Base-by-base conservation (phyloP, 768 basidiomycete genomes). In the Suillus paluster region DNA sequence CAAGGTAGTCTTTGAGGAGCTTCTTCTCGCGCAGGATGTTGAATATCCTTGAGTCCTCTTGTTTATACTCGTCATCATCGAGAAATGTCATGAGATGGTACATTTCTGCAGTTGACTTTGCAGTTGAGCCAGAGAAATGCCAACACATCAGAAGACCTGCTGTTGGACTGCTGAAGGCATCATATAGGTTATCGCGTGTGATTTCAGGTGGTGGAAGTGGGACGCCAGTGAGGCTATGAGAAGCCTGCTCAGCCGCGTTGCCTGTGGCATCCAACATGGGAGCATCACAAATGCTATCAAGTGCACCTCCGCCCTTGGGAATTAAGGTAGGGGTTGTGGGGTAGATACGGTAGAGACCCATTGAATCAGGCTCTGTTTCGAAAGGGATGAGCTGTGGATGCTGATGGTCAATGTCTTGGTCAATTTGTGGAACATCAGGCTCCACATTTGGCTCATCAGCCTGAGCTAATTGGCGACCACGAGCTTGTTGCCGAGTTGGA, bases 61-160 rank as follows among this genome's bases (percentile, higher is more conserved):
- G 14, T 3, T 70, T 58, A 60, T 78, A 77, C 11, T 62, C 61
- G 4, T 46, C 41, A n/a, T 67, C 66, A 0, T 55, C 23, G 7
- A 77, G 50, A 7, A 72, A 75, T 3, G 67, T 63, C 7, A 74
- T 71, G 0, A 80, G 67, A 0, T 59, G 61, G n/a, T 77, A 57
- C 0, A 73, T 39, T 27, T 77, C 75, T 1, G 12, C 34, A 4
- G 58, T 42, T 1, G 77, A 73, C 57, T 77, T 78, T 2, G 30
- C 15, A 5, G 44, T 69, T 1, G 68, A 75, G 0, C 73, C 71
- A 19, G 66, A 65, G 58, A 70, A 75, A 1, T 67, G 60, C 78
- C 78, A 78, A 12, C 60, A 42, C 71, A 75, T 72, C 14, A 79
- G 71, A 0, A 68, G 63, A 46, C 69, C 74, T 1, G 64, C 58